Evolutionary conservation across 1,284 basidiomycete genomes (phyloP), one percentile per base, ranked within the genome.

Genomic region (Thelephora terrestris): DNA sequence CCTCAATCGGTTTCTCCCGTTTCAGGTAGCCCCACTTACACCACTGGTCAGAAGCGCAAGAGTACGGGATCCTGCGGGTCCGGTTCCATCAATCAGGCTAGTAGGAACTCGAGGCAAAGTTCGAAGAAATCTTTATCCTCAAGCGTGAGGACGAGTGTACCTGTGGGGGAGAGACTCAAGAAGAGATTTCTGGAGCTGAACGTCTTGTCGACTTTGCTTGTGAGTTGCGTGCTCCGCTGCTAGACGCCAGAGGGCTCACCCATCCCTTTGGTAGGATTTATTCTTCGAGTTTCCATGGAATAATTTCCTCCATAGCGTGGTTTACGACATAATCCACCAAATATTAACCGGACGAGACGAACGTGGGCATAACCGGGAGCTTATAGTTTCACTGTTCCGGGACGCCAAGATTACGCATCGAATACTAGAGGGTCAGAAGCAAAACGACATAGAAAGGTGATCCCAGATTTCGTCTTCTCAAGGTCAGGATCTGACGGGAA

Each of bases 211-310:
- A 83, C 80, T 4, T 68, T 95, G 51, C 69, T 95, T 56, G 90
- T 90, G 52, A 58, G 83, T 70, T 23, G 50, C 32, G 43, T 46
- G 24, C 17, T 40, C 47, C n/a, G 27, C 35, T 25, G 24, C 4
- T 49, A 10, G 7, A 14, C 14, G 12, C 14, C 14, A 10, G 12
- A 14, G 29, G 12, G 12, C 14, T 32, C 9, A 32, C 29, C 12
- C 56, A 44, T 52, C 24, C 9, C 18, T 20, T 47, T 25, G 18
- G 40, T 56, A 91, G 87, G 86, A 93, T 57, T 71, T 98, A 36
- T 98, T 99, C 72, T 97, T 98, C 63, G 82, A 90, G 52, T 96
- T 87, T 59, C 92, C 93, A 0, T 93, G 91, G 86, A 98, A 99
- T 70, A 98, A 99, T 62, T 98, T 99, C 63, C 69, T 99, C 38